These are phyloP conservation scores for Globisporangium apiculatum DNA, from an alignment of 352 stramenopile genomes.

Conservation along the genomic window DNA sequence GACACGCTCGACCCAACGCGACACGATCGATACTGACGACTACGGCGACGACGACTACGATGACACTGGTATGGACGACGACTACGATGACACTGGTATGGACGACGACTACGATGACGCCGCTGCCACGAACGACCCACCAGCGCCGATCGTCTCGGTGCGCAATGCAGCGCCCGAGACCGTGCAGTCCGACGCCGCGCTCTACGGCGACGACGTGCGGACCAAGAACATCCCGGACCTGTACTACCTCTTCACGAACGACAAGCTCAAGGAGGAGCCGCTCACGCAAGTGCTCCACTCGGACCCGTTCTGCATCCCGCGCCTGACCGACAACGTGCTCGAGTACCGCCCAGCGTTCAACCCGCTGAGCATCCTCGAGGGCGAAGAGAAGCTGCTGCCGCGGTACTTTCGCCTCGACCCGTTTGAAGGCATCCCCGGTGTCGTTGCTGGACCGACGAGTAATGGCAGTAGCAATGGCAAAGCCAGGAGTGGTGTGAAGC, in stretches of 20 bases:
- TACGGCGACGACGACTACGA: background rate
- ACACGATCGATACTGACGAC: background rate
- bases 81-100: background rate
- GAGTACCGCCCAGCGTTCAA: slow-evolving; percentile 69
- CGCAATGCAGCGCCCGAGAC: slow-evolving; percentile 8
- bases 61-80: background rate
- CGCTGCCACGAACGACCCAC: background rate
- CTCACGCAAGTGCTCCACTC: slow-evolving; percentile 37
- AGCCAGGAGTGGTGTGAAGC: background rate
- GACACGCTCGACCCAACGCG: too few relatives aligned
- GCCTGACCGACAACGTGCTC: slow-evolving; percentile 62
- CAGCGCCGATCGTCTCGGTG: background rate
- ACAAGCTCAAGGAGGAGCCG: slow-evolving; percentile 50
- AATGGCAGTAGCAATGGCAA: background rate
- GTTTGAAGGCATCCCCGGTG: slow-evolving; percentile 14
- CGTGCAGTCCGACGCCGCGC: background rate
- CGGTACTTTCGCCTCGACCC: slow-evolving; percentile 54
- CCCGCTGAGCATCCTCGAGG: slow-evolving; percentile 58
- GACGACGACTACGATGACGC: background rate
- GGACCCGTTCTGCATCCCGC: slow-evolving; percentile 68
- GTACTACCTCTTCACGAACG: slow-evolving; percentile 57
- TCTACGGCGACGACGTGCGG: slow-evolving; percentile 12
- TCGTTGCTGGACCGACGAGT: too few relatives aligned
- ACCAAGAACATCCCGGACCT: slow-evolving; percentile 33
- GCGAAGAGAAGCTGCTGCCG: slow-evolving; percentile 63